Base-by-base conservation (phyloP, 495 filamentous ascomycete species). In the Hyphodiscus hymeniophilus region DNA sequence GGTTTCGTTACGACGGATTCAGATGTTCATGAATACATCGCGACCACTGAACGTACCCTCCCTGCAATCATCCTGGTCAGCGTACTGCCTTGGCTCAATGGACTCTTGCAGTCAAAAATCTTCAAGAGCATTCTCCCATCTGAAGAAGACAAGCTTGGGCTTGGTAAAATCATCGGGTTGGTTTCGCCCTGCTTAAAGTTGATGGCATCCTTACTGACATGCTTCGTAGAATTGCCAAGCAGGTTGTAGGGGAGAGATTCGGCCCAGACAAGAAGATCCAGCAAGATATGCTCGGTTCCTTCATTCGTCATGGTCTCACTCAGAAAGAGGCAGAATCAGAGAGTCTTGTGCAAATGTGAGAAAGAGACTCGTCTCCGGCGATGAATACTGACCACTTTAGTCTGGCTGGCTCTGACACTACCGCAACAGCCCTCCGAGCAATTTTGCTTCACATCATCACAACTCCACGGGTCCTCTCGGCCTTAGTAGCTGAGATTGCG, bases 331-430 rank as follows among this genome's bases (percentile, higher is more conserved):
- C 66, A 4, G 58, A 65, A 48, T 60, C 57, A 3, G 70, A 73
- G 47, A 65, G 60, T 8, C 46, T 70, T 11, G 58, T 66, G n/a
- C 66, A 70, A 48, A 65, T 73, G 45, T 23, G 36, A 15, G 5
- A 20, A 6, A 18, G 11, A 50, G n/a, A 34, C 8, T 17, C 23
- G 3, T n/a, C n/a, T n/a, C n/a, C n/a, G n/a, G n/a, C n/a, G n/a
- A n/a, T n/a, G n/a, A n/a, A n/a, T 12, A 16, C 18, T 39, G 18
- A 40, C 39, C 8, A 1, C 13, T 20, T 22, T 11, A 51, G 60
- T 16, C n/a, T 80, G 2, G 81, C 80, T 0, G 80, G 79, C 5
- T 73, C 74, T 8, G 81, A 85, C 48, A 81, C 79, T 1, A 81
- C 78, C 0, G 77, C 77, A 1, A 75, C 73, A 1, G 68, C 73